Evolutionary conservation across 1,284 basidiomycete genomes (phyloP).

Genomic region (Cryptococcus sp.): DNA sequence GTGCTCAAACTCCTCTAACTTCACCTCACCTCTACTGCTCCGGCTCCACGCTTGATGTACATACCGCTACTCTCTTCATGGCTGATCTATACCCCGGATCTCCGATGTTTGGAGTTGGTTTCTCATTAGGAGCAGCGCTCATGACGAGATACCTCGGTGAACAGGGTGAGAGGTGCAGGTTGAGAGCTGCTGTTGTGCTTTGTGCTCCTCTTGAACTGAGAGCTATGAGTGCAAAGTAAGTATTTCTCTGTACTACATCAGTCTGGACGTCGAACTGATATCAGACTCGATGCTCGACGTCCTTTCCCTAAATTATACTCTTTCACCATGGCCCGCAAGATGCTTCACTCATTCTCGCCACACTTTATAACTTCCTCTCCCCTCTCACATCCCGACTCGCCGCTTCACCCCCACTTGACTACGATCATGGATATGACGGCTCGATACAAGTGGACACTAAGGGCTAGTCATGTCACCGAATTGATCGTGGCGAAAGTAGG

Average conservation of each 20-base stretch:
- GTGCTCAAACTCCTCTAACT: constrained; percentile 62
- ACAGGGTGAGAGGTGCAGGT: constrained; percentile 66
- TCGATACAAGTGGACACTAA: constrained; percentile 13
- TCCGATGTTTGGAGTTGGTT: constrained; percentile 77
- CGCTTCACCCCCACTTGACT: constrained; percentile 18
- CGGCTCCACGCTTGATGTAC: constrained; percentile 71
- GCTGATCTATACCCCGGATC: constrained; percentile 68
- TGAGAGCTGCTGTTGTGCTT: constrained; percentile 68
- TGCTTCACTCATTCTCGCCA: constrained; percentile 17
- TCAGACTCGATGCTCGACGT: constrained; percentile 15
- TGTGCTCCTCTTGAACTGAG: constrained; percentile 54
- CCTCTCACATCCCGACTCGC: constrained; percentile 12
- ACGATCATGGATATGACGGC: constrained; percentile 16
- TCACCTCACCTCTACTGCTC: constrained; percentile 72
- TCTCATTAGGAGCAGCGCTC: constrained; percentile 87
- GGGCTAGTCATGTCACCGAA: constrained; percentile 21
- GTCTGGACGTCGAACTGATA: background rate
- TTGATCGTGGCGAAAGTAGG: constrained; percentile 22
- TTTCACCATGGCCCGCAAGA: constrained; percentile 50
- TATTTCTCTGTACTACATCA: background rate
- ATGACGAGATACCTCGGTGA: constrained; percentile 82
- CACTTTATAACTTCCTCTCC: constrained; percentile 16
- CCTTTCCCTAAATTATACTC: constrained; percentile 60
- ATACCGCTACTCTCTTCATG: constrained; percentile 71
- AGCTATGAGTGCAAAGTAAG: constrained; percentile 25